A percentile compares a stretch with the other conserved stretches of the same genome.
These are phyloP conservation scores for Dillenia suffruticosa DNA, from an alignment of 164 flowering plant genomes.

Conservation along the genomic window DNA sequence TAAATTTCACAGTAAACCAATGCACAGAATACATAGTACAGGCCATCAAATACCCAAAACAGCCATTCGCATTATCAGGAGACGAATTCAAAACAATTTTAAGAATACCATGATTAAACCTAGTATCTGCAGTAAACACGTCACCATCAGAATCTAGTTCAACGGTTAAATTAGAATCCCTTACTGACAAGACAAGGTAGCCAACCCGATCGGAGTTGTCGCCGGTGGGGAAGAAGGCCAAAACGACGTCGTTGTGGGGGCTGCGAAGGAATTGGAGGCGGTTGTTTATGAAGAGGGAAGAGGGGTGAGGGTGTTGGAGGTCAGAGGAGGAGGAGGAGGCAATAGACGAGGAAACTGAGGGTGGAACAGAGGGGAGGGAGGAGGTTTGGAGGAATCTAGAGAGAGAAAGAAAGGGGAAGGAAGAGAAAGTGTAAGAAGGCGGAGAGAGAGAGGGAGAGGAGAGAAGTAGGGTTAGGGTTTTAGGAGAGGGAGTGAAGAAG, in stretches of 20 bases:
- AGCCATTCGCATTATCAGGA: not conserved
- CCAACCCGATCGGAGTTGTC: constrained; percentile 51
- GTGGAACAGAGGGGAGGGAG: constrained; percentile 24
- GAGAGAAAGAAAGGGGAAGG: constrained; percentile 33
- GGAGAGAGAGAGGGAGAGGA: too few species aligned
- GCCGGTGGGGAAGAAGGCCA: constrained; percentile 43
- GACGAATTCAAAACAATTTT: constrained; percentile 13
- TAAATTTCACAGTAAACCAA: constrained; percentile 50
- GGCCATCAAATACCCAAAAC: constrained; percentile 50
- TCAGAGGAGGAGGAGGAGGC: constrained; percentile 13
- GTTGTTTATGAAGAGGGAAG: constrained; percentile 20
- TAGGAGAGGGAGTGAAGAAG: constrained; percentile 37
- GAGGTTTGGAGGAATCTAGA: constrained; percentile 11
- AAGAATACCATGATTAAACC: constrained; percentile 28
- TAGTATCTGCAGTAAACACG: constrained; percentile 9
- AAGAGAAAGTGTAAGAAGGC: constrained; percentile 1
- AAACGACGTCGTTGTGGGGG: constrained; percentile 5
- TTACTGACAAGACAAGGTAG: constrained; percentile 23
- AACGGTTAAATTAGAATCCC: constrained; percentile 8
- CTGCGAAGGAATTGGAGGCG: constrained; percentile 36
- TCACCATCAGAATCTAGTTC: constrained; percentile 8
- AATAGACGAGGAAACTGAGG: constrained; percentile 20
- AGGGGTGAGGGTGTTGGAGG: constrained; percentile 1
- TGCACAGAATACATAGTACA: constrained; percentile 51
- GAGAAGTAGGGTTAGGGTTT: constrained; percentile 14